These are phyloP conservation scores for Entonaema liquescens DNA, from an alignment of 495 filamentous ascomycete genomes.

Conservation along the genomic window DNA sequence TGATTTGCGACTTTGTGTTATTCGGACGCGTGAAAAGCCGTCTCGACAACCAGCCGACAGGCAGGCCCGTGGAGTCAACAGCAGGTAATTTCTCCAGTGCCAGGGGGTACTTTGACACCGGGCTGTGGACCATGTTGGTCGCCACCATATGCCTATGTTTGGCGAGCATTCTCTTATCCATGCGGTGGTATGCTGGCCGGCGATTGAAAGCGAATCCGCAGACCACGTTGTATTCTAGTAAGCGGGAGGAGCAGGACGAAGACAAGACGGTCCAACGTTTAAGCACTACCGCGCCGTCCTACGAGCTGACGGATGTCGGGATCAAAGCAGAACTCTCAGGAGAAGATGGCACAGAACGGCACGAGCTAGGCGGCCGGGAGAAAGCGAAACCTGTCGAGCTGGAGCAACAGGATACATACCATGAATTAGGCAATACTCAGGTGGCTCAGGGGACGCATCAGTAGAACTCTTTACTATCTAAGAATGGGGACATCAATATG, in stretches of 20 bases:
- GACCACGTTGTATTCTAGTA: not conserved
- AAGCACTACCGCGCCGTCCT: not conserved
- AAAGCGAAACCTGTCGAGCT: not conserved
- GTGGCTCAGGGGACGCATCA: no score
- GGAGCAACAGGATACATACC: conserved; percentile 40
- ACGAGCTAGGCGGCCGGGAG: conserved; percentile 5
- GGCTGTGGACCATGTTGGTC: no score
- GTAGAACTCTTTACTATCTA: no score
- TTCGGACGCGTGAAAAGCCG: no score
- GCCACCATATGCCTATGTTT: not conserved
- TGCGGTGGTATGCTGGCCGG: not conserved
- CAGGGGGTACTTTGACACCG: no score
- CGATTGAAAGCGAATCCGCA: not conserved
- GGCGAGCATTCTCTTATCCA: not conserved
- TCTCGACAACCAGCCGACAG: no score
- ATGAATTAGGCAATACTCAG: conserved; percentile 14
- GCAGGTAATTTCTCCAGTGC: no score
- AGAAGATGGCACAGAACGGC: not conserved
- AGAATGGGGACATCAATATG: no score
- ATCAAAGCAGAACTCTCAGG: not conserved
- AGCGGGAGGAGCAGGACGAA: not conserved
- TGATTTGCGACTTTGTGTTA: no score
- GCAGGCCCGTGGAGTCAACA: no score
- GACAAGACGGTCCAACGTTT: not conserved
- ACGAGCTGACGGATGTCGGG: not conserved